Conservation (phyloP, 1,139 yeast species). For the Yamadazyma mexicana region DNA sequence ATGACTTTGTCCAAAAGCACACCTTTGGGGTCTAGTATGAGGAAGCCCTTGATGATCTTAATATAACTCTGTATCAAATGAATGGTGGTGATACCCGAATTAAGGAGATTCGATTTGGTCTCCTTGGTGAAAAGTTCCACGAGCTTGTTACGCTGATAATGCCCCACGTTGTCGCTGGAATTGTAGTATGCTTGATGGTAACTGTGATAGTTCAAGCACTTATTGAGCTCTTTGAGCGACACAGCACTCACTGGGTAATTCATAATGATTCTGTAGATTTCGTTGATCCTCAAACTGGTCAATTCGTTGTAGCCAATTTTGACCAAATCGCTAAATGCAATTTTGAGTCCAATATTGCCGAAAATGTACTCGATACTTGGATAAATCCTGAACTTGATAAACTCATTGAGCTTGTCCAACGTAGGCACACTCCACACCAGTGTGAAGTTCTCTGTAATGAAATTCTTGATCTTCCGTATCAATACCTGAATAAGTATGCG, state of each 20-base stretch:
- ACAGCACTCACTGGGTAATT: conserved; percentile 58
- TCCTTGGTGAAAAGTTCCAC: conserved; percentile 53
- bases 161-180: conserved; percentile 12
- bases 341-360: conserved; percentile 18
- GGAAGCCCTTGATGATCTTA: conserved; percentile 69
- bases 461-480: conserved; percentile 37
- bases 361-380: conserved; percentile 35
- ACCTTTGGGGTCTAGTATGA: conserved; percentile 84
- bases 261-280: conserved; percentile 64
- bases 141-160: conserved; percentile 48
- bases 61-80: conserved; percentile 72
- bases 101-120: conserved; percentile 57
- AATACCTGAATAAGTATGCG: conserved; percentile 42
- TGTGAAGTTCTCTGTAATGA: conserved; percentile 35
- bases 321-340: conserved; percentile 26
- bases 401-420: conserved; percentile 34
- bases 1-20: conserved; percentile 77
- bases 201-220: conserved; percentile 36
- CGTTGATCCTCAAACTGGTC: conserved; percentile 54
- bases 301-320: conserved; percentile 46
- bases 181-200: conserved; percentile 16
- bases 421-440: conserved; percentile 44
- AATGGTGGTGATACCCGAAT: conserved; percentile 81
- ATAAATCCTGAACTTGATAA: conserved; percentile 39
- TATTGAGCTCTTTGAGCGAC: conserved; percentile 65